phyloP scores from a whole-genome alignment of 2,329 filamentous ascomycete species.

The Calonectria naviculata region DNA sequence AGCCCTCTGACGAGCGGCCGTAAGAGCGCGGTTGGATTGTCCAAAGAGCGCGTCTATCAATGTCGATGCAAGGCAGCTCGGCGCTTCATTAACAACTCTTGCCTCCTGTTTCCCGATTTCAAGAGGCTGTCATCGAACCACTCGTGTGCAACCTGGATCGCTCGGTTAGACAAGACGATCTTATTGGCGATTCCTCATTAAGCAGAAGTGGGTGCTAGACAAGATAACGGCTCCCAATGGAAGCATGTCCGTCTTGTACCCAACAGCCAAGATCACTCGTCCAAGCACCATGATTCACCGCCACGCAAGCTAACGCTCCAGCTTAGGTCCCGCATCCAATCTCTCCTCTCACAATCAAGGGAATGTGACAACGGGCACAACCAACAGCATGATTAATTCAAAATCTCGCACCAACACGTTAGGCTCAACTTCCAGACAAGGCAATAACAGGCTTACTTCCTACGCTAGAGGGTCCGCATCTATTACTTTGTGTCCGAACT shows the following conservation, averaged over 20 bases:
- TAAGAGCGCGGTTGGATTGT: not conserved
- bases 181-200: not conserved
- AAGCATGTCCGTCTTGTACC: not conserved
- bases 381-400: not conserved
- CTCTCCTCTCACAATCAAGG: not conserved
- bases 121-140: not conserved
- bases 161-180: not conserved
- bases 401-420: not conserved
- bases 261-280: not conserved
- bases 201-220: not conserved
- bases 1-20: not conserved
- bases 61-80: not conserved
- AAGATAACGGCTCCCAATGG: not conserved
- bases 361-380: not conserved
- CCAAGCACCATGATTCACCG: not conserved
- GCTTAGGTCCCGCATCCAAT: not conserved
- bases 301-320: not conserved
- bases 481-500: slow-evolving; percentile 1
- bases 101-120: not conserved
- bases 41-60: slow-evolving; percentile 4
- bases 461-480: not conserved
- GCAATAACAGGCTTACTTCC: not conserved
- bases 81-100: slow-evolving; percentile 12
- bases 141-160: not conserved
- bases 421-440: not conserved